Conservation (phyloP, 164 flowering plant species). For the Vitis rotundifolia region DNA sequence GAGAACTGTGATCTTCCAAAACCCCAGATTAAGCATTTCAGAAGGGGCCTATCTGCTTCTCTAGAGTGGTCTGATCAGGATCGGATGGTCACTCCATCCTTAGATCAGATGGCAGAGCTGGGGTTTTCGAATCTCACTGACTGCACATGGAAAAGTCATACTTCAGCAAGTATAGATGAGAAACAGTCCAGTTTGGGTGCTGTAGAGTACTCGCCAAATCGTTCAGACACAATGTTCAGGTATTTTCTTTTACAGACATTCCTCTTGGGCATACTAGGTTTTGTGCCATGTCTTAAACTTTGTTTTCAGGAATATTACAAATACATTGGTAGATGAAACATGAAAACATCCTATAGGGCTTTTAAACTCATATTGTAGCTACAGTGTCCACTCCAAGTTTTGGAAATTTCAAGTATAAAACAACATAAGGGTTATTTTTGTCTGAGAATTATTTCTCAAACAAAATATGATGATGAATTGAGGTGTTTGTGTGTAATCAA, state of each 20-base stretch:
- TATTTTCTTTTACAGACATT: slow-evolving; percentile 12
- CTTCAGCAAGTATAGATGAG: slow-evolving; percentile 20
- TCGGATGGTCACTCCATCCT: slow-evolving; percentile 16
- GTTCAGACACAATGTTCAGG: slow-evolving; percentile 37
- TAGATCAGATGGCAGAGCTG: slow-evolving; percentile 20
- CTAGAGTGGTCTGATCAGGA: slow-evolving; percentile 25
- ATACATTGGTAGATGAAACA: neutral
- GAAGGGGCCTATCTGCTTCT: slow-evolving; percentile 23
- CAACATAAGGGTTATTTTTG: too few species aligned
- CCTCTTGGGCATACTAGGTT: too few species aligned
- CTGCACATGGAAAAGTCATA: slow-evolving; percentile 16
- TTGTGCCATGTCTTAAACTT: neutral
- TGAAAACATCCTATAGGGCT: too few species aligned
- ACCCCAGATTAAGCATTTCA: slow-evolving; percentile 30
- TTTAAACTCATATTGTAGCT: too few species aligned
- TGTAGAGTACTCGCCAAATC: slow-evolving; percentile 17
- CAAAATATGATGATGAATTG: too few species aligned
- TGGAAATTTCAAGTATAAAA: too few species aligned
- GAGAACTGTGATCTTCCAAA: slow-evolving; percentile 61
- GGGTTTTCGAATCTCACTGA: slow-evolving; percentile 8
- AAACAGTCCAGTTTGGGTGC: slow-evolving; percentile 19
- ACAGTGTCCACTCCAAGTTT: too few species aligned
- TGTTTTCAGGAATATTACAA: neutral
- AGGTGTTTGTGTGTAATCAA: too few species aligned
- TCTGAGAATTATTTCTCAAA: too few species aligned